Evolutionary conservation across 2,329 filamentous ascomycete genomes (phyloP).

Genomic region (Fusarium chaquense): DNA sequence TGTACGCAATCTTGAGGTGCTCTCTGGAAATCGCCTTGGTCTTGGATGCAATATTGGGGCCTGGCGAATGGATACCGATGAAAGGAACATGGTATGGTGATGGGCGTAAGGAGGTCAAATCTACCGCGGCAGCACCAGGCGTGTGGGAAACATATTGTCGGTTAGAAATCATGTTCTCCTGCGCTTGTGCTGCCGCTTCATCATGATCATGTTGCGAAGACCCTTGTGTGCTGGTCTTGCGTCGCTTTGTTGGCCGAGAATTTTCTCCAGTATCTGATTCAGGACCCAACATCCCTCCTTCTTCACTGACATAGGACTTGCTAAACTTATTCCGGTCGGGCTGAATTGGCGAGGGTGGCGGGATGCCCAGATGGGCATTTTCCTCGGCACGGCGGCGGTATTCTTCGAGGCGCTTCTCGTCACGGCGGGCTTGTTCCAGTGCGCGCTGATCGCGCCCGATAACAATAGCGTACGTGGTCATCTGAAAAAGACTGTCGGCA

Average conservation of each 20-base stretch:
- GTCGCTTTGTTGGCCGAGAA: constrained; percentile 60
- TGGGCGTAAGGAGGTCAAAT: constrained; percentile 70
- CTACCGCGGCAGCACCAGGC: constrained; percentile 68
- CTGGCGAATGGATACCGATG: constrained; percentile 78
- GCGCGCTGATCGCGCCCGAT: constrained; percentile 77
- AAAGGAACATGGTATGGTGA: constrained; percentile 73
- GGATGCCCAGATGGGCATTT: constrained; percentile 61
- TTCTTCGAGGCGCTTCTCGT: constrained; percentile 62
- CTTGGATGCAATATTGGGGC: constrained; percentile 68
- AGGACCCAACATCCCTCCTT: constrained; percentile 75
- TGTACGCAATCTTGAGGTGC: constrained; percentile 79
- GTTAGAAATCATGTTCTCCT: constrained; percentile 65
- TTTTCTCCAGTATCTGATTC: constrained; percentile 68
- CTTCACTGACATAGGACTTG: constrained; percentile 76
- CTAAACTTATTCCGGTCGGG: constrained; percentile 67
- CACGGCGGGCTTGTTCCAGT: constrained; percentile 64
- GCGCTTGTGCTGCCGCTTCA: constrained; percentile 50
- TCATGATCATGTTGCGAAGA: constrained; percentile 59
- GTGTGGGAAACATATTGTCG: constrained; percentile 72
- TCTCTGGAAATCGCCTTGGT: constrained; percentile 80
- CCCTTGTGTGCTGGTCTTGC: constrained; percentile 59
- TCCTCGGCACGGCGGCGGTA: constrained; percentile 61
- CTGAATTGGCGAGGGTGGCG: constrained; percentile 63
- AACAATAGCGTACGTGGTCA: constrained; percentile 79
- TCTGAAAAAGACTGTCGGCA: constrained; percentile 80